Evolutionary conservation across 2,329 filamentous ascomycete species (phyloP).

Genomic region (Fusarium penzigii): DNA sequence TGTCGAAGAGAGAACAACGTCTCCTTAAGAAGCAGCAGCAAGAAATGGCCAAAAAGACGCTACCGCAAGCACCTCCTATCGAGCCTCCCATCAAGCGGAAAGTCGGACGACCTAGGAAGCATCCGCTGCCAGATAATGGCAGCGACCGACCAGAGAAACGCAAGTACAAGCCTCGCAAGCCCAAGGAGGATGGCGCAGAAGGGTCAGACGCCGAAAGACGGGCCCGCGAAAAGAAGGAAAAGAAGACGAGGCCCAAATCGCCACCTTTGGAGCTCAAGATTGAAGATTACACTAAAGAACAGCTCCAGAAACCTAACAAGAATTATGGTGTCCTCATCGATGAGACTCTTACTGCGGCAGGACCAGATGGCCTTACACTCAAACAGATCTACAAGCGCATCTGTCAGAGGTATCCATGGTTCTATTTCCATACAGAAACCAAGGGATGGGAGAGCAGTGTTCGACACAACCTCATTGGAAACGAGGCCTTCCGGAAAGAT

Average conservation of each 20-base stretch:
- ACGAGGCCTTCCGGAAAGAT: slow-evolving; percentile 61
- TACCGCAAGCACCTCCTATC: slow-evolving; percentile 47
- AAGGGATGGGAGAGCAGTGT: slow-evolving; percentile 69
- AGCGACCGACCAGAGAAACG: slow-evolving; percentile 61
- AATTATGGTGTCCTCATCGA: slow-evolving; percentile 64
- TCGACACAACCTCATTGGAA: slow-evolving; percentile 64
- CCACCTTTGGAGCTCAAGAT: slow-evolving; percentile 57
- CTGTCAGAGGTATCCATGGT: slow-evolving; percentile 58
- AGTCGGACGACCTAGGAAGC: slow-evolving; percentile 65
- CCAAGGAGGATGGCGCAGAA: slow-evolving; percentile 54
- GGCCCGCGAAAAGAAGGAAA: slow-evolving; percentile 60
- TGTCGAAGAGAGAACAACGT: slow-evolving; percentile 75
- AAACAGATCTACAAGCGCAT: slow-evolving; percentile 67
- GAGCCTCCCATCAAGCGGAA: slow-evolving; percentile 62
- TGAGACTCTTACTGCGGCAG: slow-evolving; percentile 57
- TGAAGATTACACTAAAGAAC: slow-evolving; percentile 58
- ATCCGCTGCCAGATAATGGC: slow-evolving; percentile 59
- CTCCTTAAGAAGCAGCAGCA: slow-evolving; percentile 59
- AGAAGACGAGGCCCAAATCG: slow-evolving; percentile 60
- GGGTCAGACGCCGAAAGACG: slow-evolving; percentile 57
- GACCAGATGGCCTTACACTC: slow-evolving; percentile 55
- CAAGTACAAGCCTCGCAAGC: slow-evolving; percentile 65
- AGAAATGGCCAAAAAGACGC: slow-evolving; percentile 51
- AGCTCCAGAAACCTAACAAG: slow-evolving; percentile 62
- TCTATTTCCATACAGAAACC: slow-evolving; percentile 60